Base-by-base conservation (phyloP, 2,329 filamentous ascomycete species). In the Cercospora janseana region DNA sequence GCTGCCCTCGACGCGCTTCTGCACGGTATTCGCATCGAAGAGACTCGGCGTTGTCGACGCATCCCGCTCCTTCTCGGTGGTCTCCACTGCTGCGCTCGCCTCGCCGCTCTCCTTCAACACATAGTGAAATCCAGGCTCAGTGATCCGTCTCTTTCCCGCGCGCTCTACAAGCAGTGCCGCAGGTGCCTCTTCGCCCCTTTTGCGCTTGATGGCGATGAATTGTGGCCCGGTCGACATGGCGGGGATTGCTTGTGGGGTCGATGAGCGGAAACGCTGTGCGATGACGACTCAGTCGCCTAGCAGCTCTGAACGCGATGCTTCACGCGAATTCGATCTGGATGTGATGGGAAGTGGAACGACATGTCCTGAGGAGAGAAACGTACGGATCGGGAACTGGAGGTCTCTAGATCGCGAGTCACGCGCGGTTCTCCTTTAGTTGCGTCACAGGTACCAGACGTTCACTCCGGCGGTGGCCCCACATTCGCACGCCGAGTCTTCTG, bases 161-260 rank as follows among this genome's bases (percentile, higher is more conserved):
- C 54, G 41, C 51, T 64, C 59, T 16, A 66, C 51, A 27, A 64
- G 42, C 29, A 66, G 51, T 15, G 54, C 50, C 28, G 64, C 61
- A 10, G 62, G 63, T 2, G 59, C 60, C 15, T 53, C 51, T 28
- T 66, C 63, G 41, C 54, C 48, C 18, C 57, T 46, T 47, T 60
- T 63, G 28, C 64, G 63, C 57, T 66, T 64, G 29, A 66, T 48
- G 31, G 56, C 56, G 10, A 66, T 53, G 10, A 55, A 47, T n/a
- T 52, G 46, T 23, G 64, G 64, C 8, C 56, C 62, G 56, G 60
- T 10, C 28, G 46, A 44, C 50, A 49, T 50, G 46, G n/a, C 45
- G 13, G 12, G 35, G n/a, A 13, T 13, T 20, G 35, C 12, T 26
- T 15, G 35, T 9, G 13, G 27, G 24, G 10, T n/a, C n/a, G n/a